phyloP scores from a whole-genome alignment of 495 filamentous ascomycete species.

The Penicillium bialowiezense region DNA sequence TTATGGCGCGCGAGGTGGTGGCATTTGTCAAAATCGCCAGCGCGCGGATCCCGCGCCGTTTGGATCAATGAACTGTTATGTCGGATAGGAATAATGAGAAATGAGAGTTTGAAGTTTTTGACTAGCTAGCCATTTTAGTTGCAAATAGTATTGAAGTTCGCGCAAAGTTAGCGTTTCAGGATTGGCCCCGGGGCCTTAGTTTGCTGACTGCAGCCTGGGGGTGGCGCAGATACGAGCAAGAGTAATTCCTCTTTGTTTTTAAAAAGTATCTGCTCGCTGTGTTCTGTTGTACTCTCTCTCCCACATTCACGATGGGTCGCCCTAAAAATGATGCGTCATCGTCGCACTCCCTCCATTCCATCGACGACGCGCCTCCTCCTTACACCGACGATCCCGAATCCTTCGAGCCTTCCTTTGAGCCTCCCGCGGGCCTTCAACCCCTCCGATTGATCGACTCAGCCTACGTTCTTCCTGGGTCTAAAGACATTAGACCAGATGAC shows the following conservation, averaged over 20 bases:
- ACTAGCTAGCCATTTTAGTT: too few species aligned
- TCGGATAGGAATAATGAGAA: neutral
- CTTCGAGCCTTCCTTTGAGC: neutral
- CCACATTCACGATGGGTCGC: constrained; percentile 17
- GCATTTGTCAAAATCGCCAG: neutral
- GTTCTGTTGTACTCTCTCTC: neutral
- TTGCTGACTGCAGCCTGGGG: neutral
- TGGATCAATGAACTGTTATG: constrained; percentile 1
- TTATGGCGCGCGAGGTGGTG: neutral
- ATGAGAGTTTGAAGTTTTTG: too few species aligned
- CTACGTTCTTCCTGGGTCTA: constrained; percentile 17
- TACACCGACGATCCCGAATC: constrained; percentile 21
- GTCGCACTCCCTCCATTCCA: constrained; percentile 22
- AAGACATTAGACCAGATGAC: constrained; percentile 7
- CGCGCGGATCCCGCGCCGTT: neutral
- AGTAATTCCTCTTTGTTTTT: too few species aligned
- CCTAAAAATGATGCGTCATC: constrained; percentile 13
- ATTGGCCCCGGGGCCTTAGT: too few species aligned
- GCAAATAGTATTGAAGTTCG: too few species aligned
- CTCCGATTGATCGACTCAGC: constrained; percentile 19
- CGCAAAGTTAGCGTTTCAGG: too few species aligned
- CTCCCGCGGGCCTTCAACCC: constrained; percentile 2
- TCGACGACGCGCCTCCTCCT: constrained; percentile 23
- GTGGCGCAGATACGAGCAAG: too few species aligned
- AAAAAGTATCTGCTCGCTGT: too few species aligned